These are phyloP conservation scores for Fusarium subtropicale DNA, from an alignment of 2,329 filamentous ascomycete genomes.

Conservation along the genomic window DNA sequence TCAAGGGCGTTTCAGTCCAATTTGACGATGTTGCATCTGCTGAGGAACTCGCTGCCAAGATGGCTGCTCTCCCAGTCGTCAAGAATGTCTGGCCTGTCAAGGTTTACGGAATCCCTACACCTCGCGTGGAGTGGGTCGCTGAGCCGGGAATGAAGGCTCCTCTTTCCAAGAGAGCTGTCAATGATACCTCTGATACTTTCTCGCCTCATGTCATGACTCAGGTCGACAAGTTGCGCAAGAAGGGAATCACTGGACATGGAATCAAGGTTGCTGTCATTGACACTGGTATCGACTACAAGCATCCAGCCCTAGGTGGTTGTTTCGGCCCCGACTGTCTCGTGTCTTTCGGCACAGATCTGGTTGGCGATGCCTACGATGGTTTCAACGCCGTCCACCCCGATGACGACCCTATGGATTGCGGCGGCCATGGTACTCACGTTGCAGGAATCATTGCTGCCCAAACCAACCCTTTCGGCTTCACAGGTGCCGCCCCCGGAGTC, in stretches of 20 bases:
- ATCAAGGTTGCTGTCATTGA: slow-evolving; percentile 66
- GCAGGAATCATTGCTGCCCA: slow-evolving; percentile 72
- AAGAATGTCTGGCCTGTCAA: slow-evolving; percentile 63
- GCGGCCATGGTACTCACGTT: slow-evolving; percentile 71
- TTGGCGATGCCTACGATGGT: slow-evolving; percentile 64
- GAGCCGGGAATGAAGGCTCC: slow-evolving; percentile 22
- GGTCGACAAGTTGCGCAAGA: slow-evolving; percentile 63
- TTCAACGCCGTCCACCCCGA: slow-evolving; percentile 56
- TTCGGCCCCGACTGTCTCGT: slow-evolving; percentile 71
- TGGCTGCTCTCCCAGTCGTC: slow-evolving; percentile 58
- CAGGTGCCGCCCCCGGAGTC: slow-evolving; percentile 67
- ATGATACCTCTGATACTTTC: slow-evolving; percentile 52
- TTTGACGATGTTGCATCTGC: slow-evolving; percentile 60
- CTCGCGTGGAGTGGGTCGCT: slow-evolving; percentile 50
- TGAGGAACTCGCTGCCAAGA: slow-evolving; percentile 56
- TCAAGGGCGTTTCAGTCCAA: slow-evolving; percentile 66
- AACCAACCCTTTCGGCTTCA: slow-evolving; percentile 64
- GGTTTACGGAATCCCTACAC: slow-evolving; percentile 59
- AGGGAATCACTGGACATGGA: slow-evolving; percentile 62
- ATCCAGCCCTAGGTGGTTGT: slow-evolving; percentile 72
- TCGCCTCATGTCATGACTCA: slow-evolving; percentile 66
- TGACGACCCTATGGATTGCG: slow-evolving; percentile 65
- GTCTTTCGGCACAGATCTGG: slow-evolving; percentile 66
- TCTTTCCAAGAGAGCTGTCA: slow-evolving; percentile 25
- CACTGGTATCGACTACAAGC: slow-evolving; percentile 70